Conservation (phyloP, 176 grass and related monocot genomes). For the Pharus latifolius region DNA sequence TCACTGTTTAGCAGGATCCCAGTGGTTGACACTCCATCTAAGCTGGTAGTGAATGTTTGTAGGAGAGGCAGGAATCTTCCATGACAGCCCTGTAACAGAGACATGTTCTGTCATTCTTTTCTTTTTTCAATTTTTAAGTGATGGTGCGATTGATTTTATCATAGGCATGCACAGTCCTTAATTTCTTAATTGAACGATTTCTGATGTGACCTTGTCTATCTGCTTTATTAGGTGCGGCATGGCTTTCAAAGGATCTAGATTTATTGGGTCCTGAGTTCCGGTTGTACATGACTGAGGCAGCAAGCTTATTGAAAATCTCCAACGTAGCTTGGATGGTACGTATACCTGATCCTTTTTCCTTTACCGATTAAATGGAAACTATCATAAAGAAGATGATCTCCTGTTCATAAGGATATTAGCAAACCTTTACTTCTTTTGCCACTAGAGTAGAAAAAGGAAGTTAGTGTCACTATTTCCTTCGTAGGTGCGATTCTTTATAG, state of each 20-base stretch:
- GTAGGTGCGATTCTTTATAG: neutral
- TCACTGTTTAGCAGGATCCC: constrained; percentile 23
- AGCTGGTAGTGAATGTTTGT: constrained; percentile 22
- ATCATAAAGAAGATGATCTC: no score
- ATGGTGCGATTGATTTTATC: neutral
- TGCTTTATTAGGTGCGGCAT: constrained; percentile 9
- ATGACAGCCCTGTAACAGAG: constrained; percentile 5
- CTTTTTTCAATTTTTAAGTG: neutral
- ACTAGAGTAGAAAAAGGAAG: neutral
- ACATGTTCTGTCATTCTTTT: constrained; percentile 9
- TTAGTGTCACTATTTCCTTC: neutral
- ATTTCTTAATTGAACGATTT: constrained; percentile 14
- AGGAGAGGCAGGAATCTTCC: constrained; percentile 27
- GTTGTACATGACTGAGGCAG: neutral
- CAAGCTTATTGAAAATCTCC: neutral
- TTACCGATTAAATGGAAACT: neutral
- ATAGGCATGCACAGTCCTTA: neutral
- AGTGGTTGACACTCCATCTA: constrained; percentile 3
- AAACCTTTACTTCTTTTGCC: neutral
- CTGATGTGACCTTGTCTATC: constrained; percentile 15
- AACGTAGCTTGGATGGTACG: neutral
- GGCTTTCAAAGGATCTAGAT: constrained; percentile 22
- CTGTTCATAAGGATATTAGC: neutral
- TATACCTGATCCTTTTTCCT: neutral
- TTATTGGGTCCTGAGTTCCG: constrained; percentile 9